A percentile compares a stretch with the other conserved stretches of the same genome.
These are phyloP conservation scores for Haberlea rhodopensis DNA, from an alignment of 257 asterid species.

Conservation along the genomic window DNA sequence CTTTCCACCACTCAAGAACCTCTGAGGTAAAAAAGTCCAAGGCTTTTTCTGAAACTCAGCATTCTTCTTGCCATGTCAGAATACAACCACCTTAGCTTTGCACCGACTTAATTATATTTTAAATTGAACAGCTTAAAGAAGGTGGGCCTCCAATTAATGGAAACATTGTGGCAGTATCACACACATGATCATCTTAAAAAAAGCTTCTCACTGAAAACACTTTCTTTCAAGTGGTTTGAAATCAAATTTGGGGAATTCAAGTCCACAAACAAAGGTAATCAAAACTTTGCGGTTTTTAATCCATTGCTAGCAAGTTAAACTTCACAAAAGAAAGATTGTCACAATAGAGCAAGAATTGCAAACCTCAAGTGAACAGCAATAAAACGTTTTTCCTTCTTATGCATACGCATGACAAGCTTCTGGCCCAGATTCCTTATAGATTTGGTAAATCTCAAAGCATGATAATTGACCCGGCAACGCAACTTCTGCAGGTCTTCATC, in stretches of 20 bases:
- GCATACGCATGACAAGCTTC: slow-evolving; percentile 74
- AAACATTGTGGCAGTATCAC: too few relatives aligned
- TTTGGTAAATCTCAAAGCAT: slow-evolving; percentile 88
- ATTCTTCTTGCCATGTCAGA: slow-evolving; percentile 4
- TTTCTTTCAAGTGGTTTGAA: too few relatives aligned
- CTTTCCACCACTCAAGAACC: slow-evolving; percentile 9
- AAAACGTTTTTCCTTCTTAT: slow-evolving; percentile 75
- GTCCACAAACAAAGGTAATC: neutral
- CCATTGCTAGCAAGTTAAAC: slow-evolving; percentile 23
- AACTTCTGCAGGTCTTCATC: slow-evolving; percentile 83
- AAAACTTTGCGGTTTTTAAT: slow-evolving; percentile 7
- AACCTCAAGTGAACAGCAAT: slow-evolving; percentile 97
- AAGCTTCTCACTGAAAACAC: too few relatives aligned
- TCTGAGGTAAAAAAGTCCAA: slow-evolving; percentile 1
- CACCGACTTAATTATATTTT: too few relatives aligned
- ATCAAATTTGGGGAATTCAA: too few relatives aligned
- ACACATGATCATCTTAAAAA: too few relatives aligned
- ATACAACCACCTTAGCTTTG: neutral
- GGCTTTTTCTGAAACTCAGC: slow-evolving; percentile 10
- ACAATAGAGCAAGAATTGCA: slow-evolving; percentile 24
- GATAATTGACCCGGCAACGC: slow-evolving; percentile 93
- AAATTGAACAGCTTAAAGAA: too few relatives aligned
- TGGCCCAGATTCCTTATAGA: slow-evolving; percentile 77
- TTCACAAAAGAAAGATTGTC: slow-evolving; percentile 14
- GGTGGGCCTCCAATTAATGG: too few relatives aligned